Base-by-base conservation (phyloP, 768 basidiomycete species). In the Hortiboletus campestris region DNA sequence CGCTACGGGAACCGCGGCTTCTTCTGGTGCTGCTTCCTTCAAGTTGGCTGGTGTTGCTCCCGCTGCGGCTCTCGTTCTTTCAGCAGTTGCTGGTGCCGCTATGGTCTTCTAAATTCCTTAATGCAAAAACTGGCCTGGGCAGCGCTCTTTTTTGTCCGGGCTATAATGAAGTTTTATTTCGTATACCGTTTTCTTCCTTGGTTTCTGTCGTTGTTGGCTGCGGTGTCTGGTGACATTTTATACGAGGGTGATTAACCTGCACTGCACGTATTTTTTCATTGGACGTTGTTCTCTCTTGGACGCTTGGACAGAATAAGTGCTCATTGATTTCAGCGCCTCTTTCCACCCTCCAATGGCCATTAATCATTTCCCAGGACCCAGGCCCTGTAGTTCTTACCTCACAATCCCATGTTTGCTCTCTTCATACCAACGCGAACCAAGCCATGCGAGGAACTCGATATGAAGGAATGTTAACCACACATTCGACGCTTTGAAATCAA, bases 11-110 rank as follows among this genome's bases (percentile, higher is more conserved):
- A 48, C 45, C 4, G 19, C 67, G 4, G 49, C 72, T 11, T 46
- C 67, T 4, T 42, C 49, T 44, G 68, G 67, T 32, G 73, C 72
- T 14, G 57, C 68, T 19, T 69, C 73, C 17, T 63, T 72, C 58
- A 77, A 72, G 58, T 31, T 60, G 46, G 56, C 53, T 50, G 75
- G 70, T 46, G 57, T 67, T 47, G 75, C 72, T 42, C 69, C 72
- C 13, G 46, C 70, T 28, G 74, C 71, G 3, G 73, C 68, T 14
- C 64, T 75, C 8, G 61, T 78, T 20, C 63, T 81, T 35, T 80
- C 81, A 19, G 78, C 73, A 0, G 63, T 78, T 38, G 82, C 78
- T 38, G 84, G 84, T 38, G 80, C 72, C 22, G 80, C 67, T 16
- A 62, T 77, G 55, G 71, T 79, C 43, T 74, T 84, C 62, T 84